Base-by-base conservation (phyloP, 73 alveolate species). In the Effrenium voratum region DNA sequence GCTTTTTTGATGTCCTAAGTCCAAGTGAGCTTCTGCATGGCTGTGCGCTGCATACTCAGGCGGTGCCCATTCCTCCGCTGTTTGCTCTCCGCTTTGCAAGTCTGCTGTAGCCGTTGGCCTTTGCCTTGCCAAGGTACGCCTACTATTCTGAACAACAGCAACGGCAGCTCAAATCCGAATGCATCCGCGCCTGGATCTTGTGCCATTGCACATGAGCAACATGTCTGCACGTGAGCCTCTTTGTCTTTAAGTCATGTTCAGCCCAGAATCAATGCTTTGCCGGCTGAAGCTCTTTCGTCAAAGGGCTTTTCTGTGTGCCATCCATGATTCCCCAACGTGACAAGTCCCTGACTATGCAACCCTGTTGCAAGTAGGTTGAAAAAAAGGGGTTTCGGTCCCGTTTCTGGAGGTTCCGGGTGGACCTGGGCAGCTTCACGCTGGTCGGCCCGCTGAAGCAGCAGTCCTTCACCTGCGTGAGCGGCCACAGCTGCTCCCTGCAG, bases 381-480 rank as follows among this genome's bases (percentile, higher is more conserved):
- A n/a, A n/a, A n/a, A n/a, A n/a, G n/a, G n/a, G n/a, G n/a, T n/a
- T n/a, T 52, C 8, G 63, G 19, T 8, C 34, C n/a, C 77, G 47
- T 47, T 55, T 38, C 5, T 32, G 43, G 45, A 84, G 93, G 92
- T 77, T 77, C 44, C 88, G 66, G 12, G 44, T 77, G 28, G 88
- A 77, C 1, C 68, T 77, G 5, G 88, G 88, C 6, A 47, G 88
- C 45, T 43, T 77, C 68, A 77, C 45, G 5, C 63, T 77, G 36
- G 68, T 77, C 2, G 88, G 88, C 60, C 88, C 93, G 5, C 38
- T 55, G 26, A 50, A 50, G 93, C 76, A 52, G 19, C 93, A 84
- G 45, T 5, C 93, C 80, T 84, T 84, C 46, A 84, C 93, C 22
- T 84, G 93, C 22, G 60, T 84, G 45, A 49, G 80, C 26, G 93